Evolutionary conservation across 495 filamentous ascomycete species (phyloP).

Genomic region (Recurvomyces mirabilis): DNA sequence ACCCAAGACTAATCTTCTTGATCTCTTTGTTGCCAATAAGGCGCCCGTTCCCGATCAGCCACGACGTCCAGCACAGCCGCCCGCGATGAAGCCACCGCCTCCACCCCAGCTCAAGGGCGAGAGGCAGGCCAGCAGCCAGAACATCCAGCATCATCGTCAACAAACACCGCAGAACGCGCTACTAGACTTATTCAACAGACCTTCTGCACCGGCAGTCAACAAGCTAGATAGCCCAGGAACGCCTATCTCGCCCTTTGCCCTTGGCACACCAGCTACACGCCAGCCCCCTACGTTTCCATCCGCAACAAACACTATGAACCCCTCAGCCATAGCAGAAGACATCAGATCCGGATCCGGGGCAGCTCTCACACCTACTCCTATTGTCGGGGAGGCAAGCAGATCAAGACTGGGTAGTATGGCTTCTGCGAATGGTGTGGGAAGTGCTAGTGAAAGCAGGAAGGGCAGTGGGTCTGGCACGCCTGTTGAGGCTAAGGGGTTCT

Average conservation of each 20-base stretch:
- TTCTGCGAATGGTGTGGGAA: not conserved
- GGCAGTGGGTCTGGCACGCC: constrained; percentile 40
- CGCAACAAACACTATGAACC: not conserved
- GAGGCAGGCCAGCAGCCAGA: not conserved
- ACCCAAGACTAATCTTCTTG: not conserved
- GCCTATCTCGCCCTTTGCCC: constrained; percentile 20
- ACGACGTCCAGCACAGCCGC: constrained; percentile 1
- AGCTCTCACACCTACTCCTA: not conserved
- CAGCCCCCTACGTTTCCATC: not conserved
- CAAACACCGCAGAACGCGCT: constrained; percentile 11
- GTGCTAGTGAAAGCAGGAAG: constrained; percentile 25
- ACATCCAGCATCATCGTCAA: not conserved
- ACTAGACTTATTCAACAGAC: constrained; percentile 13
- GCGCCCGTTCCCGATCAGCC: not conserved
- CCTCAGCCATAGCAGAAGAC: not conserved
- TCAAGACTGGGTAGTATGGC: not conserved
- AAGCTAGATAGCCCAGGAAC: constrained; percentile 10
- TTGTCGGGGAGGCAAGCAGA: constrained; percentile 3
- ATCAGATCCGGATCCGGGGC: not conserved
- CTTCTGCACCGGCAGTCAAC: not conserved
- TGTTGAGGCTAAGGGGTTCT: constrained; percentile 57
- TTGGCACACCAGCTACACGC: constrained; percentile 14
- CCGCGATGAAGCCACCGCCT: not conserved
- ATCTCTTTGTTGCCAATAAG: not conserved
- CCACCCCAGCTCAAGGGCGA: constrained; percentile 9